These are phyloP conservation scores for Dictyostelium purpureum DNA, from an alignment of 78 protist genomes.

Conservation along the genomic window DNA sequence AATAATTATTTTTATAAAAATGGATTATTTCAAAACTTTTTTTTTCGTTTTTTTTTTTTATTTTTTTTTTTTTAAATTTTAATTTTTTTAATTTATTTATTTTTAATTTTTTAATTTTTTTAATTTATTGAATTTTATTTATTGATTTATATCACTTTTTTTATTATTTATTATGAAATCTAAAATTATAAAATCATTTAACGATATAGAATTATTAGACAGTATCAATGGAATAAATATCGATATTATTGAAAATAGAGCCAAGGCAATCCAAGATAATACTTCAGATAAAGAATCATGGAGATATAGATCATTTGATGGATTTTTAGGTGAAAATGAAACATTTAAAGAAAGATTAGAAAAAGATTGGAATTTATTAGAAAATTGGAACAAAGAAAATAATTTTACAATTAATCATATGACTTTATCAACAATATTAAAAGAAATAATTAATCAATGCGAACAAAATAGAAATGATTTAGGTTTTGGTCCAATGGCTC, in stretches of 20 bases:
- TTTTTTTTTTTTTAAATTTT: no score
- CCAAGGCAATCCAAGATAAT: constrained; percentile 31
- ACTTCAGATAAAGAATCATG: constrained; percentile 29
- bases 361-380: constrained; percentile 20
- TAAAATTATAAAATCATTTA: not conserved
- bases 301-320: constrained; percentile 60
- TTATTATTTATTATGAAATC: not conserved
- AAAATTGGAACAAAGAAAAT: constrained; percentile 9
- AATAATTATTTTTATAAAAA: no score
- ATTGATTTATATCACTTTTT: not conserved
- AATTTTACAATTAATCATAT: not conserved
- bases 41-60: no score
- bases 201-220: constrained; percentile 27
- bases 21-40: no score
- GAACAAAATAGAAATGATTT: constrained; percentile 3
- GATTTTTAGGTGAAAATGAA: constrained; percentile 54
- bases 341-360: constrained; percentile 33
- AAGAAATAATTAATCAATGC: constrained; percentile 23
- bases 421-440: not conserved
- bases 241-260: constrained; percentile 28
- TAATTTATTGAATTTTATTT: not conserved
- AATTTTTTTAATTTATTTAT: no score
- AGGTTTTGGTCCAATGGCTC: constrained; percentile 54
- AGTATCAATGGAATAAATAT: constrained; percentile 12
- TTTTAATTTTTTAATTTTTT: not conserved